These are phyloP conservation scores for Dioszegia crocea DNA, from an alignment of 768 basidiomycete species.

Conservation along the genomic window DNA sequence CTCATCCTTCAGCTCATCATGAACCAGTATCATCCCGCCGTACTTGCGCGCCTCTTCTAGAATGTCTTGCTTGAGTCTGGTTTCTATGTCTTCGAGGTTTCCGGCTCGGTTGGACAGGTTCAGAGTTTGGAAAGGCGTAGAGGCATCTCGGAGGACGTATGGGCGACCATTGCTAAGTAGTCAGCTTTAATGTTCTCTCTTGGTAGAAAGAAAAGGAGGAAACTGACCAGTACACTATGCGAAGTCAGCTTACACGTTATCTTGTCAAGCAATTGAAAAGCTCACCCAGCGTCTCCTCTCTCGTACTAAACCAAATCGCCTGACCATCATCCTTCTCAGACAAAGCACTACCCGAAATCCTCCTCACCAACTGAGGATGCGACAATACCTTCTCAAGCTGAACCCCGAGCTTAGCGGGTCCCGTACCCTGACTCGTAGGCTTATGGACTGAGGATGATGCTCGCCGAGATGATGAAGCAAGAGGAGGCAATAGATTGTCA, in stretches of 20 bases:
- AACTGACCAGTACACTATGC: slow-evolving; percentile 55
- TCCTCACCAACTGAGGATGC: background rate
- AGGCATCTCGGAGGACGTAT: slow-evolving; percentile 83
- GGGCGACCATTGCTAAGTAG: slow-evolving; percentile 56
- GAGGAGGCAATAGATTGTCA: slow-evolving; percentile 6
- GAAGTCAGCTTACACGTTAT: slow-evolving; percentile 2
- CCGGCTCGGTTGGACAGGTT: slow-evolving; percentile 85
- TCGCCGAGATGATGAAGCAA: background rate
- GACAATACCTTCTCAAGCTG: slow-evolving; percentile 14
- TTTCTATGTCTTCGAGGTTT: slow-evolving; percentile 84
- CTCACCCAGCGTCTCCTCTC: slow-evolving; percentile 90
- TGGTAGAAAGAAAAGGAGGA: no score
- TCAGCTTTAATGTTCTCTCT: background rate
- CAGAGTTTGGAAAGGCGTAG: slow-evolving; percentile 73
- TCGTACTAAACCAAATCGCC: slow-evolving; percentile 82
- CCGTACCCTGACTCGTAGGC: background rate
- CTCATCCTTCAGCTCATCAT: slow-evolving; percentile 77
- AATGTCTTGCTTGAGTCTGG: slow-evolving; percentile 83
- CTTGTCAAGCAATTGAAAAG: slow-evolving; percentile 11
- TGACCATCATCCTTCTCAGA: slow-evolving; percentile 29
- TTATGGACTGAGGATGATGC: slow-evolving; percentile 2
- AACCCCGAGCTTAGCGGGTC: background rate
- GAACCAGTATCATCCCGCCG: slow-evolving; percentile 85
- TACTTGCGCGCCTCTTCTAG: slow-evolving; percentile 76
- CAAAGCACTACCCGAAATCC: background rate